Conservation (phyloP, 176 grass and related monocot species). For the Eragrostis curvula region DNA sequence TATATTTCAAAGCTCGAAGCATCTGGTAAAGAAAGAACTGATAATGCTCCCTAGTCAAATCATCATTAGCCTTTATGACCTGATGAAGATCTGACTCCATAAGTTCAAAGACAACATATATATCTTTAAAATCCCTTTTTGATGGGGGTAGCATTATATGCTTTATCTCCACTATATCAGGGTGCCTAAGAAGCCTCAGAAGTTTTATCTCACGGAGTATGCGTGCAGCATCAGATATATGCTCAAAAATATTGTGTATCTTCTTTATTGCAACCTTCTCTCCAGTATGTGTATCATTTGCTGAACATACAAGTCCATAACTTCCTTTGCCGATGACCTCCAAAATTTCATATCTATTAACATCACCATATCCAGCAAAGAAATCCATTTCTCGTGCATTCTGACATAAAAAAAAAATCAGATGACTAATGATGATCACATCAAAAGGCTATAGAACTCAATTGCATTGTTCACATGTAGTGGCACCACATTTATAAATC, state of each 20-base stretch:
- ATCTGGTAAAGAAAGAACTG: slow-evolving; percentile 56
- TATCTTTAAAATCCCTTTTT: slow-evolving; percentile 54
- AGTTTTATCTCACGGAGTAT: slow-evolving; percentile 56
- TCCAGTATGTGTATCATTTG: slow-evolving; percentile 47
- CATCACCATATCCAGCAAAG: slow-evolving; percentile 44
- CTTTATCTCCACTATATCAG: slow-evolving; percentile 52
- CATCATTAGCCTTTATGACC: slow-evolving; percentile 58
- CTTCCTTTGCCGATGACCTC: slow-evolving; percentile 59
- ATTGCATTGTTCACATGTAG: not conserved
- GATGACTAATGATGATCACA: not conserved
- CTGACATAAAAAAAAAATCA: slow-evolving; percentile 11
- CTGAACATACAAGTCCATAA: slow-evolving; percentile 55
- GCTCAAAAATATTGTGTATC: slow-evolving; percentile 53
- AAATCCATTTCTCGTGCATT: slow-evolving; percentile 37
- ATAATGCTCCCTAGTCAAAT: slow-evolving; percentile 52
- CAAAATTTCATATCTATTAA: slow-evolving; percentile 49
- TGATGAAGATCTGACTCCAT: slow-evolving; percentile 61
- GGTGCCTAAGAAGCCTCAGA: slow-evolving; percentile 54
- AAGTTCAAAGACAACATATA: slow-evolving; percentile 59
- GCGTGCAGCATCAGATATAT: slow-evolving; percentile 50
- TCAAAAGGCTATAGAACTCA: slow-evolving; percentile 13
- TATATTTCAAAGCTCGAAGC: slow-evolving; percentile 54
- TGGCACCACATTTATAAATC: slow-evolving; percentile 4
- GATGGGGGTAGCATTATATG: slow-evolving; percentile 51
- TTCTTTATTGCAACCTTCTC: slow-evolving; percentile 59